These are phyloP conservation scores for Podospora didyma DNA, from an alignment of 495 filamentous ascomycete species.

Conservation along the genomic window DNA sequence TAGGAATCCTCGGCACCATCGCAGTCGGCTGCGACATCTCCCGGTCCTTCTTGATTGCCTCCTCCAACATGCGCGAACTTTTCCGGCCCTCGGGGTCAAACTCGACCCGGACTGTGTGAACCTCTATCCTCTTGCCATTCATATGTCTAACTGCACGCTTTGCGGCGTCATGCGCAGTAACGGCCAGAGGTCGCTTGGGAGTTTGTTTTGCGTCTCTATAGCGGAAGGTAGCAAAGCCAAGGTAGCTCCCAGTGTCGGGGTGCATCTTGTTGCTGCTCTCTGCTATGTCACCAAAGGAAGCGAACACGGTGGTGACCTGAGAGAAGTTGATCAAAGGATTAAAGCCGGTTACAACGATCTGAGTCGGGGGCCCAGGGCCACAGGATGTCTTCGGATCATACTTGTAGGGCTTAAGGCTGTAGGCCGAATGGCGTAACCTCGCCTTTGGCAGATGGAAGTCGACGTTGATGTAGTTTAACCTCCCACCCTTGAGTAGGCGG, in stretches of 20 bases:
- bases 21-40: constrained; percentile 34
- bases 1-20: constrained; percentile 31
- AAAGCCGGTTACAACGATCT: constrained; percentile 89
- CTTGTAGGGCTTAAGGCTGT: constrained; percentile 68
- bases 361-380: constrained; percentile 80
- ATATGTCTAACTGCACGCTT: constrained; percentile 67
- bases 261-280: constrained; percentile 88
- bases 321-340: constrained; percentile 79
- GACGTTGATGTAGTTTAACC: constrained; percentile 54
- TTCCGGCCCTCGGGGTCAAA: constrained; percentile 82
- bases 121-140: constrained; percentile 68
- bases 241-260: constrained; percentile 84
- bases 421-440: constrained; percentile 70
- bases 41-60: constrained; percentile 60
- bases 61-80: constrained; percentile 68
- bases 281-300: constrained; percentile 82
- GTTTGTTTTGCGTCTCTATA: constrained; percentile 69
- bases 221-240: constrained; percentile 86
- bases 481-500: constrained; percentile 59
- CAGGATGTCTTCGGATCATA: constrained; percentile 79
- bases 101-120: constrained; percentile 70
- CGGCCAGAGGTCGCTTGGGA: constrained; percentile 39
- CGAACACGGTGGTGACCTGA: constrained; percentile 76
- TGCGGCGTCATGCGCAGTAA: constrained; percentile 72
- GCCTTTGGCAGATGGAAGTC: constrained; percentile 70